Evolutionary conservation across 257 asterid species (phyloP), one percentile per base, ranked within the genome.

Genomic region (Solanum sejunctum): DNA sequence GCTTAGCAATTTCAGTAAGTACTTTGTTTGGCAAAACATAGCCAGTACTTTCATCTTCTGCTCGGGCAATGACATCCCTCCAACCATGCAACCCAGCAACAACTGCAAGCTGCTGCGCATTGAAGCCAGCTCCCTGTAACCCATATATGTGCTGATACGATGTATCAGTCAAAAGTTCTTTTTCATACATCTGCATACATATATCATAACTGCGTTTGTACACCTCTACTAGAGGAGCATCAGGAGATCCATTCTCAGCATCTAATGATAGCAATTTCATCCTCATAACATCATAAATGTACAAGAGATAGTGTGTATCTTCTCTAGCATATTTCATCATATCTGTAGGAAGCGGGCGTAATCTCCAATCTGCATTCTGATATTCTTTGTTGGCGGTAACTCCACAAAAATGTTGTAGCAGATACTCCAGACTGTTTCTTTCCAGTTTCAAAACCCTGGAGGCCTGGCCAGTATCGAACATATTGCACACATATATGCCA

Each of bases 391-490:
- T 95, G 84, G 99, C 98, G 64, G 84, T 84, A 60, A 97, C 97
- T 88, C 94, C 99, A 91, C 99, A 97, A 84, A 91, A 95, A 92
- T 93, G 95, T 66, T 88, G 89, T 90, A 97, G 87, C 85, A 97
- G 92, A 87, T 92, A 90, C 86, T 97, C 98, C 86, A 97, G 91
- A 90, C 99, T 97, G 93, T 84, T 51, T 80, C 99, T 89, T 86
- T 93, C 99, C 98, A 95, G 80, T 89, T 95, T 92, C 93, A 95
- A 85, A 82, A 94, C 97, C 92, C 98, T 92, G 16, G 99, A 95
- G 81, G 99, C 99, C 99, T 94, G 99, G 80, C 98, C 99, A 18
- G 99, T 95, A 93, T 95, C 99, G 82, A 97, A 97, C 97, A 97
- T 85, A 88, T 97, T 97, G 94, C 99, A 97, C 88, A 97, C 88